Evolutionary conservation across 208 protist genomes (phyloP), one percentile per base, ranked within the genome.

Genomic region (Trypanosoma avium): DNA sequence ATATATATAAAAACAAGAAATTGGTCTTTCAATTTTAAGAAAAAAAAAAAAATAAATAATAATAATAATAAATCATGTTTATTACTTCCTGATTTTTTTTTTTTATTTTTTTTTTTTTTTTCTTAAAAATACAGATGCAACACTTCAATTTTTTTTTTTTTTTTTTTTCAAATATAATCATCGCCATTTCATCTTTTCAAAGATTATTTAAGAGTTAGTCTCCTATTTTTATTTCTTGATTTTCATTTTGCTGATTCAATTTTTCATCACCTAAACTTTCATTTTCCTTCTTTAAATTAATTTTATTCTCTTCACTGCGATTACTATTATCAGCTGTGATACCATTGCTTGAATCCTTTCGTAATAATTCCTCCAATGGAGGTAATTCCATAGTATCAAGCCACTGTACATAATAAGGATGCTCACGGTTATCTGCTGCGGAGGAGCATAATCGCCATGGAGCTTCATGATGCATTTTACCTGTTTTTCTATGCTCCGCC

Each of bases 361-460:
- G 42, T 0, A 89, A 47, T 43, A 84, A 62, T 61, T 87, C 81
- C 42, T 70, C 77, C 36, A 89, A 54, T 6, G 76, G 61, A 13
- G 61, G 67, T 0, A 85, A 32, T 19, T 75, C 60, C 22, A 87
- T 63, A 36, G 55, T 68, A 46, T 92, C 80, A 7, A 95, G 63
- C 86, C 82, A 90, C 42, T 56, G 57, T 15, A 82, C 9, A 54
- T 79, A 90, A 36, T 82, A 58, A 2, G 90, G 90, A 29, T 93
- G 84, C 42, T 95, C 90, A 21, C 68, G 70, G 67, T 93, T 93
- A 48, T 86, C 77, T 24, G 82, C 73, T 8, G 76, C 53, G 15
- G 21, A 19, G 29, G 71, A 50, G 59, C 84, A 93, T 15, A 87
- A 45, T 52, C 77, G 79, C 85, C 86, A 95, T 63, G 90, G 90